phyloP scores from a whole-genome alignment of 768 basidiomycete species.

The Tephrocybe rancida region DNA sequence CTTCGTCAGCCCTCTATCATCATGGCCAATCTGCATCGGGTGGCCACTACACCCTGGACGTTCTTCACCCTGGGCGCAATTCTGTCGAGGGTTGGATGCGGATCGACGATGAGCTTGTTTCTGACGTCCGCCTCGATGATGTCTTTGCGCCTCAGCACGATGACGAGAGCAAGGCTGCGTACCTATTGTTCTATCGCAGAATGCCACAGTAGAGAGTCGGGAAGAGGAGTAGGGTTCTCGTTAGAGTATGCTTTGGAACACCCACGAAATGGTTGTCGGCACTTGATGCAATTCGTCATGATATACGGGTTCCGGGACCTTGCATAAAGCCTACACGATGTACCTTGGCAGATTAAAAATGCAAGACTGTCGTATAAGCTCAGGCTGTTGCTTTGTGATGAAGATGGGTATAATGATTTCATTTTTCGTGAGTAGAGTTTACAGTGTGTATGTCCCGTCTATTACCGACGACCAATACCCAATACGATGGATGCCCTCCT shows the following conservation, averaged over 20 bases:
- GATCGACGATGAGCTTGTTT: conserved; percentile 90
- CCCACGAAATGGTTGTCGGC: too few relatives aligned
- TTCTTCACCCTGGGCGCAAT: conserved; percentile 71
- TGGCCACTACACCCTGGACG: conserved; percentile 94
- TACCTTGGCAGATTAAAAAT: too few relatives aligned
- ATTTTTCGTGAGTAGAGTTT: background rate
- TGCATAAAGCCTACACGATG: too few relatives aligned
- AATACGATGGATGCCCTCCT: background rate
- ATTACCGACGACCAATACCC: background rate
- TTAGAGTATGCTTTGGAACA: too few relatives aligned
- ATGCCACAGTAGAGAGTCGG: conserved; percentile 31
- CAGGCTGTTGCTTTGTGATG: too few relatives aligned
- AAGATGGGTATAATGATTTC: too few relatives aligned
- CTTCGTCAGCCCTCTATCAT: conserved; percentile 77
- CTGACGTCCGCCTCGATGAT: conserved; percentile 70
- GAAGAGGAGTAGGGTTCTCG: too few relatives aligned
- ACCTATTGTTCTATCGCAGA: conserved; percentile 84
- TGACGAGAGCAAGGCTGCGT: conserved; percentile 68
- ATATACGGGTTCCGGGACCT: too few relatives aligned
- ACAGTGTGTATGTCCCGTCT: background rate
- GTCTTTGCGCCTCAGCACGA: conserved; percentile 65
- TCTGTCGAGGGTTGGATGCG: conserved; percentile 82
- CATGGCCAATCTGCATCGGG: conserved; percentile 90
- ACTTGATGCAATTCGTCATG: too few relatives aligned
- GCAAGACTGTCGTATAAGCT: too few relatives aligned